Evolutionary conservation across 768 basidiomycete species (phyloP), one percentile per base, ranked within the genome.

Genomic region (Agaricus blazei): DNA sequence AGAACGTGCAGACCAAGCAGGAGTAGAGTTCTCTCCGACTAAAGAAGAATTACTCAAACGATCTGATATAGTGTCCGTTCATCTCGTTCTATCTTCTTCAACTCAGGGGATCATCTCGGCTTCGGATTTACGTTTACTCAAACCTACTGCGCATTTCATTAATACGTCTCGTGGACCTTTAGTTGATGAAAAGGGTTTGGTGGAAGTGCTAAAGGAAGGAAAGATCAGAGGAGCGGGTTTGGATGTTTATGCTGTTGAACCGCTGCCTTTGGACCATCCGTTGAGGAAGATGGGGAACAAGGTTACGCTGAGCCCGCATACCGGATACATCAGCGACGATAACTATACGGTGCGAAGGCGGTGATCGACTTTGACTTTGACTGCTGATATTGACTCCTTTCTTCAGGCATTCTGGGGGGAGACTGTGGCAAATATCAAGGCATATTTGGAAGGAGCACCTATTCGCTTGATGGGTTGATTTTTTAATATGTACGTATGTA

Each of bases 101-200:
- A 84, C 84, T 0, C 68, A 67, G 3, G 74, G 77, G 19, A 69
- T 87, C 28, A 68, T 87, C 47, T 73, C 70, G 3, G 70, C 68
- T 5, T 58, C 67, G 4, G 81, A 85, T 51, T 67, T 87, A 15
- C 70, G 64, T 1, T 60, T 70, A n/a, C 75, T 90, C 78, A 84
- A 84, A 62, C 68, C 75, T 0, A 73, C 79, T 2, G 76, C 84
- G 0, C 74, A 83, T 61, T 71, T 88, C 52, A 76, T 88, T 63
- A 90, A 88, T 62, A 85, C 86, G 0, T 81, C 81, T 2, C 68
- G 86, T 52, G 87, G 87, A 0, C 83, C 83, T 2, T 64, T 89
- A 19, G 77, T 89, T 4, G 80, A 87, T 52, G 85, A 87, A 60
- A 59, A 49, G 0, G 85, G 79, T 0, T 63, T 89, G 34, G 56